Conservation (phyloP, 495 filamentous ascomycete species). For the Elaphomyces granulatus region DNA sequence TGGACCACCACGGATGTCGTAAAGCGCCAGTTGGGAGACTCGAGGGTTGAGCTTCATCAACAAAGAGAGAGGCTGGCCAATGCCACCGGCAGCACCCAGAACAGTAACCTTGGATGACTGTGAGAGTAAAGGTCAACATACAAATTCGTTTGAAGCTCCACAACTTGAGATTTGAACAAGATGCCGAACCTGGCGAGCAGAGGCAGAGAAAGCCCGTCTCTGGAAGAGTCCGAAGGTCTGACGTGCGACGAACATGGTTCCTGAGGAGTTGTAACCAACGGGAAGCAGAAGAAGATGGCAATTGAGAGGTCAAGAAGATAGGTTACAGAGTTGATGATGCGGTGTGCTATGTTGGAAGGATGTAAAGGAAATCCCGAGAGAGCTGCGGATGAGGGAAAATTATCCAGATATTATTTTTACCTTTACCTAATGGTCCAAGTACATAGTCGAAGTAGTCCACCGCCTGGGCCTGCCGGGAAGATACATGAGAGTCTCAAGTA, state of each 20-base stretch:
- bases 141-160: constrained; percentile 1
- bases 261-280: constrained; percentile 5
- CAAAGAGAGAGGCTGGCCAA: constrained; percentile 94
- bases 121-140: constrained; percentile 21
- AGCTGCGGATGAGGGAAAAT: too few species aligned
- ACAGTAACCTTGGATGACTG: constrained; percentile 95
- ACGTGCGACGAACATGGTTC: constrained; percentile 65
- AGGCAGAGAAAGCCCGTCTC: constrained; percentile 87
- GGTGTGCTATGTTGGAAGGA: too few species aligned
- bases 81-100: constrained; percentile 90
- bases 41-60: constrained; percentile 96
- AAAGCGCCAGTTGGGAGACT: constrained; percentile 83
- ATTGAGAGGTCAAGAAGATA: constrained; percentile 2
- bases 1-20: constrained; percentile 90
- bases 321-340: constrained; percentile 4
- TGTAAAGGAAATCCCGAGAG: too few species aligned
- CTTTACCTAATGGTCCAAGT: too few species aligned
- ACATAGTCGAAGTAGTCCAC: too few species aligned
- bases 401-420: too few species aligned
- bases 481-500: too few species aligned
- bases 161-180: constrained; percentile 5
- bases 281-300: not conserved
- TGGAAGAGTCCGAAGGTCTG: constrained; percentile 57
- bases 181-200: constrained; percentile 64
- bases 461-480: too few species aligned